Conservation (phyloP, 805 yeast species). For the Kluyveromyces dobzhanskii region DNA sequence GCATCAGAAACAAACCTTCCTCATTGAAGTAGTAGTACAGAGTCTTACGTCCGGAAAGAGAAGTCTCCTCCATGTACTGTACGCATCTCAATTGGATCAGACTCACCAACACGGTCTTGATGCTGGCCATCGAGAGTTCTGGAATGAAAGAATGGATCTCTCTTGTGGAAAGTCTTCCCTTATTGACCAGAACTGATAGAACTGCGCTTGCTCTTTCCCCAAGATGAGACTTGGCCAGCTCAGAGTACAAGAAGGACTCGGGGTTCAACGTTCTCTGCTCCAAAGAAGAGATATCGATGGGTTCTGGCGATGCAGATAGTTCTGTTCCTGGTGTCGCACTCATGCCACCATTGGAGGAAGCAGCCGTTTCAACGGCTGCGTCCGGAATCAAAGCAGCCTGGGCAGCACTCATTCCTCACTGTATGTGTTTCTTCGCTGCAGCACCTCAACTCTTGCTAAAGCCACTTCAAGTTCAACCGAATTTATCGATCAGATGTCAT, state of each 20-base stretch:
- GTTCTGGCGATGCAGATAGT: background rate
- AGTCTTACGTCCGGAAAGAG: slow-evolving; percentile 19
- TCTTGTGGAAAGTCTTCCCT: slow-evolving; percentile 54
- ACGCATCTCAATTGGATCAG: slow-evolving; percentile 75
- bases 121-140: slow-evolving; percentile 38
- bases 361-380: too few species aligned
- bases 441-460: too few species aligned
- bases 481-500: too few species aligned
- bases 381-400: background rate
- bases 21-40: slow-evolving; percentile 54
- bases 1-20: slow-evolving; percentile 50
- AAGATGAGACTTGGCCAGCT: slow-evolving; percentile 43
- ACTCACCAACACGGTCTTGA: slow-evolving; percentile 63
- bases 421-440: too few species aligned
- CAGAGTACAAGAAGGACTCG: slow-evolving; percentile 48
- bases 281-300: slow-evolving; percentile 17
- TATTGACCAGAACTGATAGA: slow-evolving; percentile 49
- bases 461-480: too few species aligned
- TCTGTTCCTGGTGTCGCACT: background rate
- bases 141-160: slow-evolving; percentile 42
- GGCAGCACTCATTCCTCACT: slow-evolving; percentile 2
- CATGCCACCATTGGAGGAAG: background rate
- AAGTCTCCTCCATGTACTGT: slow-evolving; percentile 47
- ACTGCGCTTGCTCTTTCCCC: slow-evolving; percentile 71
- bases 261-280: slow-evolving; percentile 52